Conservation (phyloP, 2,329 filamentous ascomycete species). For the Colletotrichum sp. region DNA sequence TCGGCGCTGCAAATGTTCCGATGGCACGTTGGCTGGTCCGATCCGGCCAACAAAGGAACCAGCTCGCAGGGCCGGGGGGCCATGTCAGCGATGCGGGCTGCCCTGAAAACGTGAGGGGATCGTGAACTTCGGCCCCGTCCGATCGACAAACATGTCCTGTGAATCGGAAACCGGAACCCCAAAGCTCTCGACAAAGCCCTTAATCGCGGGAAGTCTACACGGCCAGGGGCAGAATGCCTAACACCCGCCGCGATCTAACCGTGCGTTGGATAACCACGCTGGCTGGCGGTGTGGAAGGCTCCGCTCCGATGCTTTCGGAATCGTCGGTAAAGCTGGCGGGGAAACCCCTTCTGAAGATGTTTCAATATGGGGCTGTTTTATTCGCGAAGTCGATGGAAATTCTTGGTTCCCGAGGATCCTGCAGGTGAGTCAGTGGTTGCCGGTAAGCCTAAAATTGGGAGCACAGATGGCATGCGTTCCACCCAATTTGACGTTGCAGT, state of each 20-base stretch:
- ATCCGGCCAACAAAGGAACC: conserved; percentile 11
- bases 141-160: conserved; percentile 3
- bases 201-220: not conserved
- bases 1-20: conserved; percentile 12
- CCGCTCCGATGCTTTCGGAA: not conserved
- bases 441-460: not conserved
- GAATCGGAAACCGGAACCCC: conserved; percentile 10
- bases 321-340: not conserved
- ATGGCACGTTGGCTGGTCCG: conserved; percentile 13
- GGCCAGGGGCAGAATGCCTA: not conserved
- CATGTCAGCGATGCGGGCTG: conserved; percentile 9
- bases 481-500: not conserved
- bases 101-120: conserved; percentile 9
- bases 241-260: not conserved
- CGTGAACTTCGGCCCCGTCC: conserved; percentile 13
- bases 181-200: not conserved
- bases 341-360: not conserved
- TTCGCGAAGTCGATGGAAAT: not conserved
- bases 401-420: not conserved
- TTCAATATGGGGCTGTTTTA: not conserved
- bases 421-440: not conserved
- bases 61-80: not conserved
- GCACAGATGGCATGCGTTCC: not conserved
- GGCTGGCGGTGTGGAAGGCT: not conserved
- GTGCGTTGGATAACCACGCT: not conserved